Base-by-base conservation (phyloP, 345 rosid species). In the Citrus maxima region DNA sequence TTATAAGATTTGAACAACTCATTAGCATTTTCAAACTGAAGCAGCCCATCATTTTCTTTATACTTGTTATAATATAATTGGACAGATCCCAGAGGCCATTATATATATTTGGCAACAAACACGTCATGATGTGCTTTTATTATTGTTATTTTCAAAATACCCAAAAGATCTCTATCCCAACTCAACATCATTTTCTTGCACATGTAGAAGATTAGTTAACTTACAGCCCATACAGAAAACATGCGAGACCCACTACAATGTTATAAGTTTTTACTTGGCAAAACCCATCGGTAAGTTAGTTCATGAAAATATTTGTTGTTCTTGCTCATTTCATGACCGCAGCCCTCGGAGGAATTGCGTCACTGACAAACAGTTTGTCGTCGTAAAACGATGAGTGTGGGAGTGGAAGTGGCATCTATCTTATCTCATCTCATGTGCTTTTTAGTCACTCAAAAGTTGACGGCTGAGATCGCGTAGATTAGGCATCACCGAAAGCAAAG, bases 401-500 rank as follows among this genome's bases (percentile, higher is more conserved):
- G 0, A 37, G 71, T 21, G 71, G 51, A 67, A 67, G 62, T 8
- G 5, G 46, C 46, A 40, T 40, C 46, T 40, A 40, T 40, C 46
- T 40, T 25, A 37, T 40, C 72, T 40, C 19, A 4, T 42, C 24
- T 32, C 56, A 28, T 28, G 38, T 2, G 16, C 37, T 63, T 63
- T 28, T 63, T 2, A 64, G 34, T 18, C 24, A 5, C 27, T 49
- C 2, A 21, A 35, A 40, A 76, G 22, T 25, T 24, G 54, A 76
- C 79, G 67, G 74, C 38, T 28, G 68, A 69, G 67, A 63, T 32
- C 22, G 21, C 60, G 6, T 7, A 54, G 42, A 54, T 63, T 35
- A 76, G 79, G 79, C 34, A 76, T 65, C 72, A 77, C 84, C 78
- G 75, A 73, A 81, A 77, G 74, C 19, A 7, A 25, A 13, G 73